Base-by-base conservation (phyloP, 106 monocot species). In the Allium cepa region DNA sequence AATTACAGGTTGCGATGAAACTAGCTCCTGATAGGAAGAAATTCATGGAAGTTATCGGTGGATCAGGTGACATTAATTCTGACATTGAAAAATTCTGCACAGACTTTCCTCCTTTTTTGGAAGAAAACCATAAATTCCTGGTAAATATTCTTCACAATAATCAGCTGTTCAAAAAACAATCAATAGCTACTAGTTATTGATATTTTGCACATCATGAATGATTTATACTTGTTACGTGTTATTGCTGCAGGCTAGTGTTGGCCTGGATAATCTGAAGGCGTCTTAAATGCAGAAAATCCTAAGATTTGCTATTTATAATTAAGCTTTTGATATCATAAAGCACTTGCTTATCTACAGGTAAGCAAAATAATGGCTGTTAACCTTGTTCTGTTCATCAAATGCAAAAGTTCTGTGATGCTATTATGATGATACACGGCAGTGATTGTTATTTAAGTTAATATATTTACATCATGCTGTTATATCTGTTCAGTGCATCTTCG, bases 21-120 rank as follows among this genome's bases (percentile, higher is more conserved):
- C 84, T 99, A 26, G 92, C 97, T 60, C 97, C 97, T 50, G 89
- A 92, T 57, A 87, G 97, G 84, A 85, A 99, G 77, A 99, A 99
- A 58, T 99, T 99, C 73, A 99, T 92, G 87, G 92, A 92, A 2
- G 84, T 99, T 50, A 92, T 99, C 53, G 72, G 82, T 49, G 84
- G 92, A 61, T 73, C 85, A 47, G 97, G 97, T 18, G 87, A 99
- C 69, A 56, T 99, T 60, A 85, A 87, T 52, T 80, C 78, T 3
- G 97, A 99, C 65, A 99, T 92, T 9, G 81, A 72, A 64, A 90
- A 75, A 68, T 99, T 99, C 68, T 99, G 92, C 76, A 62, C 77
- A 2, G 72, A 69, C 14, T 99, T 99, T 58, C 10, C 79, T 47
- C 86, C 89, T 56, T 73, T 89, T 51, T 88, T 99, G 47, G 66